Percentiles rank a stretch among this genome's conserved stretches.
Conservation (phyloP, 208 protist species). For the Wallacemonas sp. region DNA sequence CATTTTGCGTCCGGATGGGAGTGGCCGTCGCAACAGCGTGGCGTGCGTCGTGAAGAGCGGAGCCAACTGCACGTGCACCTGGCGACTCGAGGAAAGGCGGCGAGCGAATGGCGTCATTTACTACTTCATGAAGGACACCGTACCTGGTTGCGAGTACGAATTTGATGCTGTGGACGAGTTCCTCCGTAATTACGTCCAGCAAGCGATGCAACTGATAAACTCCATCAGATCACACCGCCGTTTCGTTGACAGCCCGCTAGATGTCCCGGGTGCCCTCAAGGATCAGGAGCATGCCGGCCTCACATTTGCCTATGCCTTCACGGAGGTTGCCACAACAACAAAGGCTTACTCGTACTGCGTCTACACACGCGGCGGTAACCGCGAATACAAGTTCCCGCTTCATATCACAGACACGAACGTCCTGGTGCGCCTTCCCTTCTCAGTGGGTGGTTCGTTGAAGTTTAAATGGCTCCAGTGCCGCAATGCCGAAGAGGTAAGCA, state of each 20-base stretch:
- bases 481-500: constrained; percentile 81
- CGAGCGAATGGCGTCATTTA: constrained; percentile 60
- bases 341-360: constrained; percentile 51
- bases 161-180: constrained; percentile 86
- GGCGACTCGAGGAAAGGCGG: constrained; percentile 74
- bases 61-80: constrained; percentile 52
- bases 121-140: constrained; percentile 65
- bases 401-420: constrained; percentile 71
- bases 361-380: constrained; percentile 42
- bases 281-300: constrained; percentile 35
- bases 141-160: constrained; percentile 37
- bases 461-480: constrained; percentile 70
- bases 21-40: constrained; percentile 33
- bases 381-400: constrained; percentile 64
- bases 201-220: constrained; percentile 57
- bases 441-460: constrained; percentile 21
- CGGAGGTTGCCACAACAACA: constrained; percentile 32
- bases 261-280: constrained; percentile 57
- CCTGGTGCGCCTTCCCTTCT: constrained; percentile 72
- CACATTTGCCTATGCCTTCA: constrained; percentile 75
- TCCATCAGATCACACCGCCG: constrained; percentile 60
- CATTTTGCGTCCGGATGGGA: constrained; percentile 59
- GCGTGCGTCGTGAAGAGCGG: constrained; percentile 82
- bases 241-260: constrained; percentile 55
- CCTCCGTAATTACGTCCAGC: constrained; percentile 56